Percentiles rank a stretch among this genome's conserved stretches.
Conservation (phyloP, 2,329 filamentous ascomycete species). For the Sporothrix schenckii region DNA sequence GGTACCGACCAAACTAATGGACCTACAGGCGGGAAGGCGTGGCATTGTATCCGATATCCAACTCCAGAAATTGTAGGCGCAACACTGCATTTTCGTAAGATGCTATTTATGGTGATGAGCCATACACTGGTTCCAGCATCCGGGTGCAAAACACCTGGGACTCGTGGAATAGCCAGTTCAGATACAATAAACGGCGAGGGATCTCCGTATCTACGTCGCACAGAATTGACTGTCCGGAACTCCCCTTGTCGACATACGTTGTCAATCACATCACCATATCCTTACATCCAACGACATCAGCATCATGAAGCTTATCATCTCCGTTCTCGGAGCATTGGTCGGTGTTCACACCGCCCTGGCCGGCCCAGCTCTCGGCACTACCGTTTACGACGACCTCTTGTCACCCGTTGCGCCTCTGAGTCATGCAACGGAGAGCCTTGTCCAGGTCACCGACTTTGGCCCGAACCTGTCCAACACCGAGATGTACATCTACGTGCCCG, state of each 20-base stretch:
- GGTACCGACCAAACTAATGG: not conserved
- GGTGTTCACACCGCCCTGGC: conserved; percentile 32
- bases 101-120: not conserved
- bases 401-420: conserved; percentile 35
- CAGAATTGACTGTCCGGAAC: not conserved
- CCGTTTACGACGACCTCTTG: conserved; percentile 38
- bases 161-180: not conserved
- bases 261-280: not conserved
- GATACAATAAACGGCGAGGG: not conserved
- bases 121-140: not conserved
- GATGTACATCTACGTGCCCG: conserved; percentile 52
- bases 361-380: conserved; percentile 30
- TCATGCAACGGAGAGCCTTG: conserved; percentile 35
- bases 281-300: too few species aligned
- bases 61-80: not conserved
- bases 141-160: not conserved
- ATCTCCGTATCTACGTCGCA: not conserved
- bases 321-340: conserved; percentile 14
- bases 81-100: not conserved
- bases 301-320: conserved; percentile 2
- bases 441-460: conserved; percentile 44
- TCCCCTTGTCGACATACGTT: not conserved
- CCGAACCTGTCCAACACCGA: conserved; percentile 46
- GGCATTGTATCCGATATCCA: not conserved
- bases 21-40: not conserved